Base-by-base conservation (phyloP, 164 flowering plant genomes). In the Vitis riparia region DNA sequence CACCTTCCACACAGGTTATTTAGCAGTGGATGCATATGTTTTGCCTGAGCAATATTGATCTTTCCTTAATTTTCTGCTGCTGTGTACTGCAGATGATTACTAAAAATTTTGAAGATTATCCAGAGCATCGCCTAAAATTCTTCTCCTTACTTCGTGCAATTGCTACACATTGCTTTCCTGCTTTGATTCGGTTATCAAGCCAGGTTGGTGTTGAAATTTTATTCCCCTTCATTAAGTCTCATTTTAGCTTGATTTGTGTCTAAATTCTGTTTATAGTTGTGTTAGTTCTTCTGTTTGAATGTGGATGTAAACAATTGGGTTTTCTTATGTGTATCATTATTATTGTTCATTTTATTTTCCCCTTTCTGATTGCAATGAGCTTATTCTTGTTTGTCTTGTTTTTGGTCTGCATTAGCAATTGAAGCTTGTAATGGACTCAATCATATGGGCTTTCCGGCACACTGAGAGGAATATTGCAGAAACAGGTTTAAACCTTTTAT, bases 391-490 rank as follows among this genome's bases (percentile, higher is more conserved):
- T 61, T 51, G 12, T 13, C 23, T 72, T 57, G 1, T 27, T 72
- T 12, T 67, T 77, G 16, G 15, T 75, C 50, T 29, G 2, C 19
- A 29, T 51, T 87, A 93, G 97, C 99, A 96, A 88, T 53, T 96
- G 68, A 96, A 96, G 81, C 88, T 93, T 66, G 97, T 96, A 9
- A 96, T 93, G 98, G 97, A 96, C 78, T 93, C 98, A 11, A 93
- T 96, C 55, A 93, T 87, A 53, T 96, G 99, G 99, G 99, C 99
- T 48, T 96, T 96, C 76, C 91, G 99, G 66, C 99, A 96, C 74
- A 96, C 99, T 50, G 99, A 96, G 66, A 84, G 97, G 66, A 96
- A 96, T 75, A 96, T 96, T 76, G 98, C 99, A 62, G 99, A 96
- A 84, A 96, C 98, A 63, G 99, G 99, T 65, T 80, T 96, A 8